Evolutionary conservation across 1,284 basidiomycete species (phyloP), one percentile per base, ranked within the genome.

Genomic region (Cronartium quercuum): DNA sequence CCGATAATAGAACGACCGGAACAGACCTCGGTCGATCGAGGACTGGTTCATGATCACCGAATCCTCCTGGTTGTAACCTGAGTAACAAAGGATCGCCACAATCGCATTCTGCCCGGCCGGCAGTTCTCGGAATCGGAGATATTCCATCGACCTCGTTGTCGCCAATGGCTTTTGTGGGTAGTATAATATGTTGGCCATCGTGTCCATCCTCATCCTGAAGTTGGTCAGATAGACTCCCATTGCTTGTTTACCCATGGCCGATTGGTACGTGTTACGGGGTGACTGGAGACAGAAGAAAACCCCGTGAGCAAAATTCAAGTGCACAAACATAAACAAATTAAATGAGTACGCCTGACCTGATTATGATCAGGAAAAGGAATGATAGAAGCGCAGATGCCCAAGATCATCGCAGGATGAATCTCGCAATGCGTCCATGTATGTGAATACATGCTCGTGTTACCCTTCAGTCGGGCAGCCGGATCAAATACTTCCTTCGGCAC

Each of bases 21-120:
- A 98, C 42, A 99, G 86, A 76, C 96, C 95, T 75, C 96, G 91
- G 81, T 98, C 95, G 80, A 98, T 92, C 24, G 95, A 96, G 78
- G 91, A 93, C 83, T 99, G 95, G 83, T 98, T 98, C 95, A 98
- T 97, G 83, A 99, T 98, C 83, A 99, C 95, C 78, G 96, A 98
- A 87, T 98, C 96, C 88, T 98, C 96, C 83, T 98, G 96, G 83
- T 99, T 98, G 84, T 98, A 99, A 41, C 95, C 95, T 79, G 94
- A 97, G 84, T 98, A 98, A 81, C 94, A 98, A 67, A 98, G 85
- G 81, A 99, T 98, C 3, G 96, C 95, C 63, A 99, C 94, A 77
- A 98, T 94, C 62, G 94, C 94, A 81, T 99, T 98, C 83, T 97
- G 94, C 21, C 95, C 96, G 13, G 95, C 95, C 40, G 95, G 95